Base-by-base conservation (phyloP, 768 basidiomycete genomes). In the Cytidiella melzeri region DNA sequence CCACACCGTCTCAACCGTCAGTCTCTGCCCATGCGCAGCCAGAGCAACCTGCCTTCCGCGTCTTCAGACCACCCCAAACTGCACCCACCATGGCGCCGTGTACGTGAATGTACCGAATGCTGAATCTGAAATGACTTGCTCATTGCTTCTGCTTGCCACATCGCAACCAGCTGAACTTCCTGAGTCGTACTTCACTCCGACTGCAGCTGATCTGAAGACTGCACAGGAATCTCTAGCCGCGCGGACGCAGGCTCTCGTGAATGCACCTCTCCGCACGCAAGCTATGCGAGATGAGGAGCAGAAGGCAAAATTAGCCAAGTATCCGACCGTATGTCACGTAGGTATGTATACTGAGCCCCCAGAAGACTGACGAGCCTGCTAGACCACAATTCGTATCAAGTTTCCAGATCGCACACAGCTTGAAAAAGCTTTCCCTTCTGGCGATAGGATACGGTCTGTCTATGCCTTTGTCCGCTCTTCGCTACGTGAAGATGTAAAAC, bases 381-480 rank as follows among this genome's bases (percentile, higher is more conserved):
- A 93, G 89, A 90, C 89, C 1, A 86, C 75, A 2, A 87, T 95
- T 56, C 80, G 92, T 18, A 67, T 95, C 55, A 79, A 77, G 58
- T 95, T 94, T 66, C 70, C 81, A 19, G 89, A 94, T 65, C 77
- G 85, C 42, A 88, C 82, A 2, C 83, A 86, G 60, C 73, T 95
- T 12, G 92, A 95, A 68, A 83, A 80, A 57, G 66, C 67, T 0
- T 93, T 94, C 60, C 73, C 81, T 3, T 92, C 92, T 5, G 77
- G 76, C 3, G 79, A 82, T 66, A 92, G 87, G 64, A 90, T 95
- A 44, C 77, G 78, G 43, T 73, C 84, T 2, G 79, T 95, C 7
- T 94, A 95, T 62, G 87, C 86, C 9, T 93, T 93, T 55, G 89
- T 92, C 45, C 77, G 84, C 27, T 68, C 72, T 26, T 77, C 79